Evolutionary conservation across 352 stramenopile species (phyloP).

Genomic region (Pythium sukuiense): DNA sequence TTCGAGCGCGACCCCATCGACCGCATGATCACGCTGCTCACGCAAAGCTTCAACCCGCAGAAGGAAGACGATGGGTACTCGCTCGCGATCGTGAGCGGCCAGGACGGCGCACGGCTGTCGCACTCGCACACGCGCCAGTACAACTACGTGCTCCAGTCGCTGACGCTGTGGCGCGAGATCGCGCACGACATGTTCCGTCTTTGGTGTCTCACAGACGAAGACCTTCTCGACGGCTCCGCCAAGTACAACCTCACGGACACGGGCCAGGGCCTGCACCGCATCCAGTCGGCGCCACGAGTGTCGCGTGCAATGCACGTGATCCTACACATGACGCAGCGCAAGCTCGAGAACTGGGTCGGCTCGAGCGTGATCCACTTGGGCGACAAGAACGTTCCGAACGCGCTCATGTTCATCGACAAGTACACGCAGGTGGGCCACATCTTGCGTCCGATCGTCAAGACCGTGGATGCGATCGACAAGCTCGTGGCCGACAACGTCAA

Average conservation of each 20-base stretch:
- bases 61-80: conserved; percentile 68
- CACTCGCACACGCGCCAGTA: conserved; percentile 95
- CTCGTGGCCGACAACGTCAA: conserved; percentile 51
- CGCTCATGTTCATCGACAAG: conserved; percentile 99
- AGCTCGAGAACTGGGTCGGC: conserved; percentile 88
- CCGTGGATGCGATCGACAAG: conserved; percentile 68
- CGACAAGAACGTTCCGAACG: conserved; percentile 98
- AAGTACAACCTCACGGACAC: conserved; percentile 93
- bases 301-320: conserved; percentile 95
- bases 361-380: conserved; percentile 96
- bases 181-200: conserved; percentile 96
- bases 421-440: conserved; percentile 94
- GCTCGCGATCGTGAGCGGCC: conserved; percentile 92
- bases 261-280: conserved; percentile 93
- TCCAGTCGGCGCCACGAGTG: conserved; percentile 92
- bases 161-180: conserved; percentile 96
- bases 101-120: conserved; percentile 91
- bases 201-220: conserved; percentile 94
- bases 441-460: conserved; percentile 87
- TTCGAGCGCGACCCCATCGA: conserved; percentile 97
- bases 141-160: conserved; percentile 95
- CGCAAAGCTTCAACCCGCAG: conserved; percentile 84
- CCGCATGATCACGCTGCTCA: conserved; percentile 92
- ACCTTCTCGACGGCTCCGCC: conserved; percentile 83
- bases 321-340: conserved; percentile 78